phyloP scores from a whole-genome alignment of 257 asterid genomes.

The Dorcoceras hygrometricum region DNA sequence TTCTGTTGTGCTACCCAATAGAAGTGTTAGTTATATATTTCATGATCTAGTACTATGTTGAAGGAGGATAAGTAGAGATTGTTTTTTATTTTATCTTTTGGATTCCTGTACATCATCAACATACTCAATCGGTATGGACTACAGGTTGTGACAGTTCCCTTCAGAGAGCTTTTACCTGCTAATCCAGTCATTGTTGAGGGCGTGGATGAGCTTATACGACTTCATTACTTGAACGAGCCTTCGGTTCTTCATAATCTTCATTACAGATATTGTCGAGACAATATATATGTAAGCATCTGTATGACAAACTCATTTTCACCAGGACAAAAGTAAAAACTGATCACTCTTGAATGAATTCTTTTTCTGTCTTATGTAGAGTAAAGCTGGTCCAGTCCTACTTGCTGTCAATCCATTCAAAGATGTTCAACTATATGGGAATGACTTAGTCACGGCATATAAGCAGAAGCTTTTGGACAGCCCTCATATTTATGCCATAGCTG shows the following conservation, averaged over 20 bases:
- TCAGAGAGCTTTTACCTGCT: slow-evolving; percentile 74
- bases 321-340: neutral
- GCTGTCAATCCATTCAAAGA: slow-evolving; percentile 89
- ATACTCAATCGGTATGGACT: slow-evolving; percentile 12
- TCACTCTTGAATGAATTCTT: slow-evolving; percentile 26
- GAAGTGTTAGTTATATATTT: slow-evolving; percentile 53
- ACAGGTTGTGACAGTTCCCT: slow-evolving; percentile 66
- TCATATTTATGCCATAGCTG: slow-evolving; percentile 82
- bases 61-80: neutral
- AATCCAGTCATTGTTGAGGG: slow-evolving; percentile 91
- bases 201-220: slow-evolving; percentile 82
- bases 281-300: slow-evolving; percentile 58
- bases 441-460: slow-evolving; percentile 60
- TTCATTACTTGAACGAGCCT: slow-evolving; percentile 87
- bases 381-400: slow-evolving; percentile 84
- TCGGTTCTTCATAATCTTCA: slow-evolving; percentile 92
- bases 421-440: slow-evolving; percentile 66
- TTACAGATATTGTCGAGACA: slow-evolving; percentile 58
- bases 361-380: slow-evolving; percentile 55
- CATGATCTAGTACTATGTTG: slow-evolving; percentile 6
- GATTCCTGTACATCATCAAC: neutral
- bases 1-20: slow-evolving; percentile 55
- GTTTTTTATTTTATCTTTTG: neutral
- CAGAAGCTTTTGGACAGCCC: slow-evolving; percentile 75
- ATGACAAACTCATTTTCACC: slow-evolving; percentile 5